Evolutionary conservation across 2,329 filamentous ascomycete species (phyloP), one percentile per base, ranked within the genome.

Genomic region (Penicillium sp.): DNA sequence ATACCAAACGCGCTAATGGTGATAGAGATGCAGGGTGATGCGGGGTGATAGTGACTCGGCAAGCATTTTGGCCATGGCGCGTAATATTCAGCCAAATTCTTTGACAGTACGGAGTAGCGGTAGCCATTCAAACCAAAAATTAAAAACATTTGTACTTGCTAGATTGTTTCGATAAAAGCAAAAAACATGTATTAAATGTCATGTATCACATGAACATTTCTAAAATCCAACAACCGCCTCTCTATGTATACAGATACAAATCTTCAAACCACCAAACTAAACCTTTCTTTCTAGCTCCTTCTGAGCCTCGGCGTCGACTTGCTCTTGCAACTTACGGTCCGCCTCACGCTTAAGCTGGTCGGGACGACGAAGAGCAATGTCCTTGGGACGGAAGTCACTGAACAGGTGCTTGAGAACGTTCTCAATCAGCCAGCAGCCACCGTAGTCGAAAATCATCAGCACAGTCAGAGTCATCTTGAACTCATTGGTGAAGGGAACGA

Each of bases 341-440:
- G 83, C 80, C 78, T 97, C 93, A 43, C 87, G 81, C 72, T 87
- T 84, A 12, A 96, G 78, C 82, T 99, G 94, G 71, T 99, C 94
- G 4, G 89, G 87, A 57, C 94, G 82, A 62, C 94, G 84, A 52
- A 89, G 81, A 2, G 94, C 93, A 70, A 99, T 97, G 72, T 97
- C 94, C 73, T 96, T 93, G 2, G 94, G 91, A 64, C 86, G 87
- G 79, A 91, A 96, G 75, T 99, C 94, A 64, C 89, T 93, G 77
- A 97, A 99, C 31, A 89, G 75, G 50, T 74, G 79, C 83, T 99
- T 99, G 68, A 99, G 82, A 0, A 86, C 83, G 65, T 93, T 88
- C 78, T 99, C 94, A 60, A 97, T 90, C 37, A 91, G 60, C 81
- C 86, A 97, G 80, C 94, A 99, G 15, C 88, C 89, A 2, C 80